Conservation (phyloP, 192 early-diverging fungal species). For the Umbelopsis sp. region DNA sequence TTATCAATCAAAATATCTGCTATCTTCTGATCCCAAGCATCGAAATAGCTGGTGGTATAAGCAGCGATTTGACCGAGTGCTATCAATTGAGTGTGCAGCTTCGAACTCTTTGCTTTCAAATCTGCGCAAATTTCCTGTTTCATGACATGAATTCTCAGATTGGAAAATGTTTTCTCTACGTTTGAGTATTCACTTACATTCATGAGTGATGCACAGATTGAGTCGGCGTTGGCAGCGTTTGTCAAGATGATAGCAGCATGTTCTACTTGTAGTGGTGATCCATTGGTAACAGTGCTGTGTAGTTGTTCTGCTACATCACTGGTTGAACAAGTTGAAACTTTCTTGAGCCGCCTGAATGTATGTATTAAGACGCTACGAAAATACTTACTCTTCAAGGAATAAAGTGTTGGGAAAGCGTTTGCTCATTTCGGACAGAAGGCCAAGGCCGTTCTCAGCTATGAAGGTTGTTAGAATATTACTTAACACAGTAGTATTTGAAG, state of each 20-base stretch:
- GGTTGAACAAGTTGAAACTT: background rate
- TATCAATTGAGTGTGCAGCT: background rate
- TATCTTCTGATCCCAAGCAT: constrained; percentile 21
- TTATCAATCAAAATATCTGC: constrained; percentile 5
- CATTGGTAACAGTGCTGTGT: constrained; percentile 51
- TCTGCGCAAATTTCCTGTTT: background rate
- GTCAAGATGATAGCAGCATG: constrained; percentile 73
- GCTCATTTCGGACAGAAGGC: constrained; percentile 73
- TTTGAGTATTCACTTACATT: constrained; percentile 40
- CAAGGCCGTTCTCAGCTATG: constrained; percentile 54
- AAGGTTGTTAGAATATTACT: background rate
- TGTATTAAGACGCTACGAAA: background rate
- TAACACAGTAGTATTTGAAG: too few relatives aligned
- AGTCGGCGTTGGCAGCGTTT: constrained; percentile 52
- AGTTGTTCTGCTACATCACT: constrained; percentile 49
- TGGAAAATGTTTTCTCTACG: background rate
- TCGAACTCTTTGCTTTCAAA: background rate
- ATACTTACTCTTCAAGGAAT: constrained; percentile 28
- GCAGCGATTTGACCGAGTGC: constrained; percentile 7
- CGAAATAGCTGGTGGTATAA: background rate
- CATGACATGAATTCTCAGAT: background rate
- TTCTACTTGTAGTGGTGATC: constrained; percentile 66
- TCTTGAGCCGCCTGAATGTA: background rate
- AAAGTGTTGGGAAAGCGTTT: constrained; percentile 58
- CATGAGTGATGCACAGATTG: constrained; percentile 52